Conservation (phyloP, 2,329 filamentous ascomycete genomes). For the Tolypocladium endophyticum region DNA sequence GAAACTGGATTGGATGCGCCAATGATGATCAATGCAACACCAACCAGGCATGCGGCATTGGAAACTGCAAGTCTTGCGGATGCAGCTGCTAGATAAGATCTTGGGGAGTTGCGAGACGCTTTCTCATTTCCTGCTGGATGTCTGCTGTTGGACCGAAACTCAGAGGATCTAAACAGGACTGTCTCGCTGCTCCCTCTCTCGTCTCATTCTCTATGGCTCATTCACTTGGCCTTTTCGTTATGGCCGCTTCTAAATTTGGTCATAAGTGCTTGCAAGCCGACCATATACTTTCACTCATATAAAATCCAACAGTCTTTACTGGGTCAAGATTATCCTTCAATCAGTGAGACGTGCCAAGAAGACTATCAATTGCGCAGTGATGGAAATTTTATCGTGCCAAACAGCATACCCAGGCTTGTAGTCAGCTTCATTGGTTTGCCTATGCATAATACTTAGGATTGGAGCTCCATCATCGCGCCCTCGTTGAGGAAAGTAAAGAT, state of each 20-base stretch:
- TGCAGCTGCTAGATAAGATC: slow-evolving; percentile 1
- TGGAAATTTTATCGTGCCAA: too few relatives aligned
- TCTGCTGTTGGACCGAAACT: not conserved
- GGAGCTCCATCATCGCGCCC: too few relatives aligned
- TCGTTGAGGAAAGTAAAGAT: too few relatives aligned
- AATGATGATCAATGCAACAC: slow-evolving; percentile 1
- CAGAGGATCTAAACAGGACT: not conserved
- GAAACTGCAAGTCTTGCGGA: slow-evolving; percentile 1
- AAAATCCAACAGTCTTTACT: not conserved
- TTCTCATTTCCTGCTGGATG: not conserved
- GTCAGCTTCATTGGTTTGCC: too few relatives aligned
- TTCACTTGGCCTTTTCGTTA: not conserved
- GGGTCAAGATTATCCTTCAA: not conserved
- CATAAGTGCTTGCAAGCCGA: not conserved
- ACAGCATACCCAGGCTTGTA: too few relatives aligned
- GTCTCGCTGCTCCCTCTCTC: not conserved
- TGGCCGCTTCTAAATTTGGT: not conserved
- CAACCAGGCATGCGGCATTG: not conserved
- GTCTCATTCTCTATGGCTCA: not conserved
- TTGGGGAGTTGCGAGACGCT: not conserved
- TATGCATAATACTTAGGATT: too few relatives aligned
- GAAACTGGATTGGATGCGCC: slow-evolving; percentile 1
- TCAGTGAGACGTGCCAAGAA: not conserved
- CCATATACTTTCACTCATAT: not conserved
- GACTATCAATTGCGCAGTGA: not conserved